Evolutionary conservation across 2,329 filamentous ascomycete genomes (phyloP).

Genomic region (Cytospora mali): DNA sequence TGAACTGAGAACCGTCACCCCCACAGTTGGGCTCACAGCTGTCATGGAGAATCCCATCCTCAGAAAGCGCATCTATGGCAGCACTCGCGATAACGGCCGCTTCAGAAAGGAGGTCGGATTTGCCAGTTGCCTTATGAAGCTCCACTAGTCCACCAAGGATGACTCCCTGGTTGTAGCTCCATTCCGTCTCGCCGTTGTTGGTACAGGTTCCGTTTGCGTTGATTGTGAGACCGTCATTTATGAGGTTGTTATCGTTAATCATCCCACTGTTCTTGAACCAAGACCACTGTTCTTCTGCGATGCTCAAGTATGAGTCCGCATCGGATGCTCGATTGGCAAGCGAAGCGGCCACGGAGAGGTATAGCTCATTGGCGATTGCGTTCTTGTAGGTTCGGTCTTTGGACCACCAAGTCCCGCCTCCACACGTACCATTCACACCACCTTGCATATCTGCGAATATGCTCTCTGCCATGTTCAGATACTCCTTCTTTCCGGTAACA

Average conservation of each 20-base stretch:
- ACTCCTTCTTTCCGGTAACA: slow-evolving; percentile 48
- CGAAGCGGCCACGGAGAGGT: slow-evolving; percentile 53
- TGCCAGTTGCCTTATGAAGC: slow-evolving; percentile 47
- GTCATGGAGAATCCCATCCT: slow-evolving; percentile 55
- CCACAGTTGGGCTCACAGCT: slow-evolving; percentile 52
- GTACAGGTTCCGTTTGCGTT: slow-evolving; percentile 47
- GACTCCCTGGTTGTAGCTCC: slow-evolving; percentile 61
- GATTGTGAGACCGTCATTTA: slow-evolving; percentile 56
- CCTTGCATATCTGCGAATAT: slow-evolving; percentile 59
- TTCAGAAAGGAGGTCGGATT: slow-evolving; percentile 45
- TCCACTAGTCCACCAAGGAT: slow-evolving; percentile 56
- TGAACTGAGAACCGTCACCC: slow-evolving; percentile 64
- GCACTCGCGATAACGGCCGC: slow-evolving; percentile 54
- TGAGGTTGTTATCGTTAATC: slow-evolving; percentile 51
- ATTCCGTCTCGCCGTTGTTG: slow-evolving; percentile 51
- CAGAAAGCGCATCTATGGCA: slow-evolving; percentile 48
- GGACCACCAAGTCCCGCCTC: slow-evolving; percentile 61
- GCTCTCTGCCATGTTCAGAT: slow-evolving; percentile 52
- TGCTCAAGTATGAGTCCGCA: slow-evolving; percentile 46
- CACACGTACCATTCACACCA: slow-evolving; percentile 47
- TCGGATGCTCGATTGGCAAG: slow-evolving; percentile 51
- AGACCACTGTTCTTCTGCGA: slow-evolving; percentile 52
- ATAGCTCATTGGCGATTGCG: slow-evolving; percentile 60
- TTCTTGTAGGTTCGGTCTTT: slow-evolving; percentile 55
- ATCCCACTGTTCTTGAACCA: slow-evolving; percentile 56